phyloP scores from a whole-genome alignment of 2,329 filamentous ascomycete genomes.

The Periconia sp. region DNA sequence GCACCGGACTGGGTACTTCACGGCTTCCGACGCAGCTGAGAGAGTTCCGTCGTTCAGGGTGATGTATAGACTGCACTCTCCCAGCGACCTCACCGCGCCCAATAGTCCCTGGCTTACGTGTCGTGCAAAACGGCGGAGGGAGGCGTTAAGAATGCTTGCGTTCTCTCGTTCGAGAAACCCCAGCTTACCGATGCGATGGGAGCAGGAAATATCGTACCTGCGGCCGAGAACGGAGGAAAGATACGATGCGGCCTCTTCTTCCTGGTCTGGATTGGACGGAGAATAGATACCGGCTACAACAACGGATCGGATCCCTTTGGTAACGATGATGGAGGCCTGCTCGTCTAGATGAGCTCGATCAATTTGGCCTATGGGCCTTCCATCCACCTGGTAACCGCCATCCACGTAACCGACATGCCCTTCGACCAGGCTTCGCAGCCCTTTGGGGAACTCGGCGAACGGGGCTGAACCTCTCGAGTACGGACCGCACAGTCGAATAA shows the following conservation, averaged over 20 bases:
- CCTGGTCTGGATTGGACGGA: too few species aligned
- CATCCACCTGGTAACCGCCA: slow-evolving; percentile 49
- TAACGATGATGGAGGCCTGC: too few species aligned
- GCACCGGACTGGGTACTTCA: slow-evolving; percentile 60
- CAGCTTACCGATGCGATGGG: slow-evolving; percentile 48
- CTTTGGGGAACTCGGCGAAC: slow-evolving; percentile 57
- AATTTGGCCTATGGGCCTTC: slow-evolving; percentile 41
- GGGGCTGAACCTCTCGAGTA: slow-evolving; percentile 56
- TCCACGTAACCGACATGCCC: slow-evolving; percentile 48
- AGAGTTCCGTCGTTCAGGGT: too few species aligned
- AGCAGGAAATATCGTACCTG: slow-evolving; percentile 45
- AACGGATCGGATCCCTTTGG: too few species aligned
- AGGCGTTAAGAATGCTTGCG: slow-evolving; percentile 65
- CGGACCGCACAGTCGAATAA: slow-evolving; percentile 57
- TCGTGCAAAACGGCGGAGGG: slow-evolving; percentile 60
- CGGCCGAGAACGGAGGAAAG: slow-evolving; percentile 17
- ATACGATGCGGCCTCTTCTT: too few species aligned
- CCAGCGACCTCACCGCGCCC: slow-evolving; percentile 12
- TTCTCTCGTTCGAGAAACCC: slow-evolving; percentile 65
- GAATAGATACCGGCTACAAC: too few species aligned
- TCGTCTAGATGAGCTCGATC: too few species aligned
- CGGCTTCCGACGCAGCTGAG: slow-evolving; percentile 43
- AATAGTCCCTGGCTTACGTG: slow-evolving; percentile 60
- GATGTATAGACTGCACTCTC: too few species aligned
- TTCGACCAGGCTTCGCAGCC: slow-evolving; percentile 50